Percentiles rank a stretch among this genome's conserved stretches.
Conservation (phyloP, 495 filamentous ascomycete genomes). For the Aspergillus bridgeri region DNA sequence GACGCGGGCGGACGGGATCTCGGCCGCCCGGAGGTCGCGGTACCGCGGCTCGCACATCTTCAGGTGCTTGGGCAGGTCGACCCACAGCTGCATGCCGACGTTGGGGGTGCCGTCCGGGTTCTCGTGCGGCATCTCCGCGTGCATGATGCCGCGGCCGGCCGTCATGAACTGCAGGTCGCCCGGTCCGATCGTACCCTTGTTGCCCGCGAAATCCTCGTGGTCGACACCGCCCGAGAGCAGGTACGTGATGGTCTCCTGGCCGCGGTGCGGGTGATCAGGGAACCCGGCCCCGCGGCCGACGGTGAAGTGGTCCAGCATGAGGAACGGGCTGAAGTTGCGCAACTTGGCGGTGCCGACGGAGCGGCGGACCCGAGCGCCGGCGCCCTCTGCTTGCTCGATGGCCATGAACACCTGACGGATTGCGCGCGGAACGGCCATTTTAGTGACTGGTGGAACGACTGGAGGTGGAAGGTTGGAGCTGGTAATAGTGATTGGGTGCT, state of each 20-base stretch:
- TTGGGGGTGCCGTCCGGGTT: constrained; percentile 73
- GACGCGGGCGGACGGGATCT: constrained; percentile 68
- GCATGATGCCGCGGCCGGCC: constrained; percentile 86
- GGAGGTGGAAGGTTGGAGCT: constrained; percentile 3
- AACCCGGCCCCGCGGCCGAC: constrained; percentile 80
- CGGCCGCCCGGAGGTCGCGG: constrained; percentile 69
- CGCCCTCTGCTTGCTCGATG: constrained; percentile 83
- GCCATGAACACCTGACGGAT: constrained; percentile 82
- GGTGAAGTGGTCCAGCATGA: constrained; percentile 96
- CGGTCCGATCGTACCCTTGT: constrained; percentile 76
- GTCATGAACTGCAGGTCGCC: constrained; percentile 99
- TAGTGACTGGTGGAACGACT: constrained; percentile 27
- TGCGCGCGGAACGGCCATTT: constrained; percentile 68
- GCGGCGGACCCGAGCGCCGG: constrained; percentile 81
- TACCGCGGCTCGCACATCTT: constrained; percentile 91
- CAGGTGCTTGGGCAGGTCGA: constrained; percentile 77
- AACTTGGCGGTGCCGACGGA: constrained; percentile 83
- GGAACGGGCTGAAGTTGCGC: constrained; percentile 85
- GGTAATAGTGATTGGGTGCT: constrained; percentile 1
- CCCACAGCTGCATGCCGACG: constrained; percentile 92
- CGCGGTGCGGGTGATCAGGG: constrained; percentile 78
- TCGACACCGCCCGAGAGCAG: constrained; percentile 78
- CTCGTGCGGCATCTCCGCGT: constrained; percentile 92
- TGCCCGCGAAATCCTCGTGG: constrained; percentile 94
- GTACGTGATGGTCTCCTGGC: constrained; percentile 90